Evolutionary conservation across 768 basidiomycete species (phyloP).

Genomic region (Leccinellum luteum): DNA sequence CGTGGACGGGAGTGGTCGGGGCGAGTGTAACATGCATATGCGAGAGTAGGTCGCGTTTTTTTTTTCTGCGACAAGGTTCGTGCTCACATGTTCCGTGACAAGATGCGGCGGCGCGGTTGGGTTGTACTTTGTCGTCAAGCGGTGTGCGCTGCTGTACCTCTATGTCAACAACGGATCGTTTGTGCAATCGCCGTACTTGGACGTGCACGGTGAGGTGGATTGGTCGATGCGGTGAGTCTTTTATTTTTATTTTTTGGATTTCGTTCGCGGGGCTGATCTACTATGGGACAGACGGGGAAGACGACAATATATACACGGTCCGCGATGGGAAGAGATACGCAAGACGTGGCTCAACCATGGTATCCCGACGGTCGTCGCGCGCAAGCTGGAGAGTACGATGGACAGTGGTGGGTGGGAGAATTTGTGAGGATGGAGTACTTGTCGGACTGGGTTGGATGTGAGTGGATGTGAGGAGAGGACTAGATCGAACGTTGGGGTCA

Average conservation of each 20-base stretch:
- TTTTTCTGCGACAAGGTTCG: neutral
- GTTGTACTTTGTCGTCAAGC: conserved; percentile 87
- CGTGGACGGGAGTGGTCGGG: conserved; percentile 49
- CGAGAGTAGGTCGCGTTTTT: conserved; percentile 68
- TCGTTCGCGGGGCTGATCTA: neutral
- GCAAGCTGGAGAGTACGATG: conserved; percentile 81
- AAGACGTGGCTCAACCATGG: conserved; percentile 89
- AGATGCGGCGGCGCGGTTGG: conserved; percentile 90
- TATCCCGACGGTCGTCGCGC: conserved; percentile 85
- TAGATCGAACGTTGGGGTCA: no score
- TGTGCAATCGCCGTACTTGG: conserved; percentile 84
- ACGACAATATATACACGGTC: conserved; percentile 80
- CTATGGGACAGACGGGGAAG: conserved; percentile 66
- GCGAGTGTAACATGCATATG: conserved; percentile 95
- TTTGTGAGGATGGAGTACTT: no score
- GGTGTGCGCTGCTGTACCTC: conserved; percentile 85
- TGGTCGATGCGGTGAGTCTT: conserved; percentile 73
- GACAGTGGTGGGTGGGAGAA: conserved; percentile 96
- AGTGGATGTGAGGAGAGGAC: no score
- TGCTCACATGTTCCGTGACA: conserved; percentile 28
- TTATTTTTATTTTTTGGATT: neutral
- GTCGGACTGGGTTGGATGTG: no score
- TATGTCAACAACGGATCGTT: conserved; percentile 91
- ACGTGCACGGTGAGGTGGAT: conserved; percentile 92
- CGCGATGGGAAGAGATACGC: conserved; percentile 88